Evolutionary conservation across 305 asterid species (phyloP), one percentile per base, ranked within the genome.

Genomic region (Ajuga reptans): DNA sequence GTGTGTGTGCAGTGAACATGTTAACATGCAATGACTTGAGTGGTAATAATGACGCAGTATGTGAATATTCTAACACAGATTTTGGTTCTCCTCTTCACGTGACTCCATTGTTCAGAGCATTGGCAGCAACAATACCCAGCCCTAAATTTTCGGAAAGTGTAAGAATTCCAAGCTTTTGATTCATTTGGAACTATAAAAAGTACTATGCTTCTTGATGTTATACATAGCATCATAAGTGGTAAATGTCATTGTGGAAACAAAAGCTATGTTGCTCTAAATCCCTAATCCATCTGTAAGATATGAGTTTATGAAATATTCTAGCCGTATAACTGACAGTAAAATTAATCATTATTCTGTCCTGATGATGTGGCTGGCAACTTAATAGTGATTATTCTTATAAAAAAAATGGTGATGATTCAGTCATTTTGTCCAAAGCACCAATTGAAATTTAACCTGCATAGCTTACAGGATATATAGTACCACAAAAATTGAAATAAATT

Each of bases 71-170:
- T 52, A 76, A 71, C 66, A 41, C 82, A 16, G 91, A 84, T 57
- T 94, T 85, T 73, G 77, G 79, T 73, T 94, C 99, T 71, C 99
- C 98, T 47, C 77, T 83, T 78, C 94, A 86, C 36, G 89, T 89
- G 75, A 91, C 95, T 74, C 99, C 98, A 16, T 62, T 89, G 71
- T 94, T 94, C 86, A 86, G 90, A 82, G 80, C 98, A 75, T 77
- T 89, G 76, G 99, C 99, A 68, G 97, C 93, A 49, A 83, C 95
- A 53, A 89, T 91, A 77, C 98, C 99, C 56, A 94, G 92, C 73
- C 99, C 99, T 65, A 78, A 88, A 80, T 94, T 94, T 80, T 91
- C 98, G 9, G 99, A 91, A 89, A 94, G 99, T 63, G 99, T 91
- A 87, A 87, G 99, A 78, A 47, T 43, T 61, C 66, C 53, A 69